Base-by-base conservation (phyloP, 1,284 basidiomycete genomes). In the Rhodotorula sp. region DNA sequence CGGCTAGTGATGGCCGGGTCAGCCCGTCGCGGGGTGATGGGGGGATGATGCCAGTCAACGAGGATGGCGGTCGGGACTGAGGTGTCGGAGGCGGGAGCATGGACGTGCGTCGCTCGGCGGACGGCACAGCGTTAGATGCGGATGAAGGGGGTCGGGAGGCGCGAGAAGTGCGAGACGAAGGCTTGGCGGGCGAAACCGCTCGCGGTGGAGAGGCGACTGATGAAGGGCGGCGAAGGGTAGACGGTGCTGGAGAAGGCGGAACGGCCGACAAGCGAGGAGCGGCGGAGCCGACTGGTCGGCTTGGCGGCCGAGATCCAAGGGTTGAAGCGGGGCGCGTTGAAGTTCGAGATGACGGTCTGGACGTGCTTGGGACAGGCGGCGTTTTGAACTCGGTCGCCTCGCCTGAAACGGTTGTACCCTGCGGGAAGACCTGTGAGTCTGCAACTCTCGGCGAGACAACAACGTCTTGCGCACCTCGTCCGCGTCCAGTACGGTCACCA, bases 401-500 rank as follows among this genome's bases (percentile, higher is more conserved):
- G 48, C n/a, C 24, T 6, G 46, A 40, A 6, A 62, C 28, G 4
- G 34, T 55, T 15, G 68, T 53, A 4, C 52, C 52, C 54, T 47
- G 37, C 8, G 26, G n/a, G 18, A 4, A 46, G 15, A 24, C 37
- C 24, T 11, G 34, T 34, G 40, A 44, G 40, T 18, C 40, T 44
- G 16, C 16, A 18, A 44, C 5, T 44, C 16, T 44, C 40, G 40
- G 40, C 40, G 40, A 44, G 40, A 44, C 40, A 4, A 44, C 3
- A 44, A 18, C 13, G 40, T 44, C 13, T 44, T 18, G 40, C 40
- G 10, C 40, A 44, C 40, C 40, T 44, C 40, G 40, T 44, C 61
- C 51, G 72, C 66, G 11, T 73, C 68, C 4, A 87, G 79, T 3
- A 87, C 78, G 77, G 87, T 91, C 69, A 98, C 90, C 80, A 94